These are phyloP conservation scores for Rachicladosporium sp. DNA, from an alignment of 2,329 filamentous ascomycete genomes.

Conservation along the genomic window DNA sequence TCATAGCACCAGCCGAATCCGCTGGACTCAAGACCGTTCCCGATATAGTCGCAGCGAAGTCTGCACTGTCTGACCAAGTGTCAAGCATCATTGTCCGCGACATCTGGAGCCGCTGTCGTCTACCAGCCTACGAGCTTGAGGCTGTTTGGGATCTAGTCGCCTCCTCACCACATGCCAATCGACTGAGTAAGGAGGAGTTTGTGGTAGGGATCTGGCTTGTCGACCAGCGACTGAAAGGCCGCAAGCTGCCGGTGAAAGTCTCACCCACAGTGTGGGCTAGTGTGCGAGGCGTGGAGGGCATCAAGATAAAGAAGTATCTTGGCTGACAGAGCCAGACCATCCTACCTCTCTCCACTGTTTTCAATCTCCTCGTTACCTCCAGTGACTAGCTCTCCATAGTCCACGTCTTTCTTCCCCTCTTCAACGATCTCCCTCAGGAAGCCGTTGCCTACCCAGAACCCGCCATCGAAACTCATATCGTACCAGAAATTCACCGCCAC, in stretches of 20 bases:
- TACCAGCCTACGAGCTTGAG: slow-evolving; percentile 55
- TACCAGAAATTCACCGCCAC: slow-evolving; percentile 81
- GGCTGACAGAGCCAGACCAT: slow-evolving; percentile 1
- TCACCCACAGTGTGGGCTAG: slow-evolving; percentile 66
- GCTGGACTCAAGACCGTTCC: too few relatives aligned
- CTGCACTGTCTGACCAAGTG: slow-evolving; percentile 31
- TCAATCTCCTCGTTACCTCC: neutral
- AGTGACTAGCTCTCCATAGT: slow-evolving; percentile 13
- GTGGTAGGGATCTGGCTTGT: slow-evolving; percentile 75
- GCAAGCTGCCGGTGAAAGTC: slow-evolving; percentile 62
- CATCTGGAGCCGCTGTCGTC: slow-evolving; percentile 59
- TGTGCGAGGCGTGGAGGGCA: slow-evolving; percentile 35
- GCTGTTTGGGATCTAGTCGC: slow-evolving; percentile 65
- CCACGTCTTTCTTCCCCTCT: slow-evolving; percentile 7
- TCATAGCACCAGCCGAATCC: slow-evolving; percentile 15
- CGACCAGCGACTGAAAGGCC: slow-evolving; percentile 65
- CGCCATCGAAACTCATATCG: slow-evolving; percentile 64
- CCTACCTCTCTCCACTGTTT: too few relatives aligned
- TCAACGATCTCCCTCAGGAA: slow-evolving; percentile 31
- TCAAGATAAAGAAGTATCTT: slow-evolving; percentile 17
- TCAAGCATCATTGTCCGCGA: slow-evolving; percentile 58
- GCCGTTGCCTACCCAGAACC: slow-evolving; percentile 49
- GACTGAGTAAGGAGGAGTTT: slow-evolving; percentile 59
- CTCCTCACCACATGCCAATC: neutral
- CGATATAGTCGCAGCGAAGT: slow-evolving; percentile 4